Percentiles rank a stretch among this genome's conserved stretches.
These are phyloP conservation scores for Aquilaria yunnanensis DNA, from an alignment of 345 rosid species.

Conservation along the genomic window DNA sequence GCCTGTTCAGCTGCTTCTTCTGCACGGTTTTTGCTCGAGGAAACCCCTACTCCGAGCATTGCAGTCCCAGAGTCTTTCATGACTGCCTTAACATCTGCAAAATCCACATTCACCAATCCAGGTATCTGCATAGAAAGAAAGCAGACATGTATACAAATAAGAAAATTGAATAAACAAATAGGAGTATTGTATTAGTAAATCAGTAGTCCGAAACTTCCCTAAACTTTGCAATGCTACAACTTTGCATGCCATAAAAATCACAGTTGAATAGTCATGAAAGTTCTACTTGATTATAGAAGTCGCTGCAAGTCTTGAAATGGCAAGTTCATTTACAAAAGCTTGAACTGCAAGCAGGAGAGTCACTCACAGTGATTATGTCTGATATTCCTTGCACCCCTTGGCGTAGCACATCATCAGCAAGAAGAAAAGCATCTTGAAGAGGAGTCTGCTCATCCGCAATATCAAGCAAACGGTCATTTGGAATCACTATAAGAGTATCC, in stretches of 20 bases:
- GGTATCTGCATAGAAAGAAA: slow-evolving; percentile 56
- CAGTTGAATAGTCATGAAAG: background rate
- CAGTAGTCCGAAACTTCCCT: background rate
- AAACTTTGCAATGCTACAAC: background rate
- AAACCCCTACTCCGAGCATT: slow-evolving; percentile 99
- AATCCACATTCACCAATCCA: slow-evolving; percentile 95
- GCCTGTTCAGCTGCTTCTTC: slow-evolving; percentile 99
- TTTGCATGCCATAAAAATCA: background rate
- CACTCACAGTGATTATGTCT: slow-evolving; percentile 87
- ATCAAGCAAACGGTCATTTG: slow-evolving; percentile 94
- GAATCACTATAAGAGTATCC: slow-evolving; percentile 92
- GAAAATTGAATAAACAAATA: background rate
- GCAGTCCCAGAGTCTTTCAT: slow-evolving; percentile 98
- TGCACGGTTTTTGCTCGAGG: slow-evolving; percentile 97
- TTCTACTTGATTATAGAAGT: background rate
- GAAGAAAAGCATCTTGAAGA: slow-evolving; percentile 97
- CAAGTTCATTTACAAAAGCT: background rate
- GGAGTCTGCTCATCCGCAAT: slow-evolving; percentile 98
- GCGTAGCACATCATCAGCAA: slow-evolving; percentile 94
- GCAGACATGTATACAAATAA: background rate
- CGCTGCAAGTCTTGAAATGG: background rate
- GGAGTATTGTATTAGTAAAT: background rate
- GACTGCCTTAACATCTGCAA: slow-evolving; percentile 96
- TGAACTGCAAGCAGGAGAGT: slow-evolving; percentile 3
- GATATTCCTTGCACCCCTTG: slow-evolving; percentile 99